phyloP scores from a whole-genome alignment of 192 early-diverging fungal genomes.

The Coemansia asiatica region DNA sequence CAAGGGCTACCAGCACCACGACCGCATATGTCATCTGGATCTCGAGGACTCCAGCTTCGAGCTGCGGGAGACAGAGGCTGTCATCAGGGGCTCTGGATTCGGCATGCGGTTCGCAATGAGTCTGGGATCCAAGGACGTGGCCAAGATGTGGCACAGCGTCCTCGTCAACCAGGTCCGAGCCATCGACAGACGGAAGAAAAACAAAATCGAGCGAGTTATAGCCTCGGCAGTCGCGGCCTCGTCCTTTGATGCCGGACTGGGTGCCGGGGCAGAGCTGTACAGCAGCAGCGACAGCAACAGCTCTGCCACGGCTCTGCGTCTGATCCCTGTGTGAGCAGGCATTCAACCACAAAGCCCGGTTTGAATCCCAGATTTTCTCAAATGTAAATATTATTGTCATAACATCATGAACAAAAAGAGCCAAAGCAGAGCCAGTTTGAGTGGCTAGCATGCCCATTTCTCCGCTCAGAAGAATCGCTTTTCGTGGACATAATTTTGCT shows the following conservation, averaged over 20 bases:
- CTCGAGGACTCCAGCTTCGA: constrained; percentile 4
- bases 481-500: not conserved
- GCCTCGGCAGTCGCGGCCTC: constrained; percentile 2
- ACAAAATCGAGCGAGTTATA: not conserved
- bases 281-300: not conserved
- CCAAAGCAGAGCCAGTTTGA: too few species aligned
- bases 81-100: not conserved
- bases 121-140: constrained; percentile 28
- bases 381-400: not conserved
- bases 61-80: constrained; percentile 2
- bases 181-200: not conserved
- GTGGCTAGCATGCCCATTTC: not conserved
- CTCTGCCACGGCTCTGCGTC: constrained; percentile 8
- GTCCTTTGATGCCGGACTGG: not conserved
- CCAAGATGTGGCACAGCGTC: constrained; percentile 28
- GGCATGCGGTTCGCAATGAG: constrained; percentile 26
- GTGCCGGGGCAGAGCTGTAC: not conserved
- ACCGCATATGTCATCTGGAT: constrained; percentile 7
- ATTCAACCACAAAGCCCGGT: not conserved
- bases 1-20: constrained; percentile 3
- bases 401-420: too few species aligned
- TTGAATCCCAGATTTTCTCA: not conserved
- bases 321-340: not conserved
- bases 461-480: not conserved
- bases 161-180: constrained; percentile 11